Evolutionary conservation across 345 rosid genomes (phyloP).

Genomic region (Gossypium mustelinum): DNA sequence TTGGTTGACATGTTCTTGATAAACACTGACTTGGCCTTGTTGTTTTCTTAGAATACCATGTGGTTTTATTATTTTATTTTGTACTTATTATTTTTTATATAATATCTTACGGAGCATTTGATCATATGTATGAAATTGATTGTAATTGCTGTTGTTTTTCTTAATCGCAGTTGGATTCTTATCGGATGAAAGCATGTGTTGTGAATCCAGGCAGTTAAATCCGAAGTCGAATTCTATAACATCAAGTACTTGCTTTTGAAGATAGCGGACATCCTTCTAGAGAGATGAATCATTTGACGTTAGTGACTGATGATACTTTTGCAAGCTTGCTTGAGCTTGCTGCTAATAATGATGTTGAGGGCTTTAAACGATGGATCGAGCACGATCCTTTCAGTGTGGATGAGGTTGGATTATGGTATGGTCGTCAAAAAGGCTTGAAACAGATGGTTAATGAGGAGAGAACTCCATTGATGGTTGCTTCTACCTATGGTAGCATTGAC

Average conservation of each 20-base stretch:
- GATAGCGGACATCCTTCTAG: conserved; percentile 26
- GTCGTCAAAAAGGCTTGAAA: conserved; percentile 77
- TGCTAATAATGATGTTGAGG: conserved; percentile 73
- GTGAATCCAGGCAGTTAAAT: conserved; percentile 46
- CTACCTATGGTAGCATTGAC: conserved; percentile 83
- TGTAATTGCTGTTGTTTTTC: conserved; percentile 14
- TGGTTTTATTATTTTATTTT: neutral
- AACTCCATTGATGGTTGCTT: conserved; percentile 93
- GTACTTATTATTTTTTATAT: neutral
- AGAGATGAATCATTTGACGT: conserved; percentile 71
- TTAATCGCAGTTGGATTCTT: conserved; percentile 28
- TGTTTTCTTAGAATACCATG: conserved; percentile 1
- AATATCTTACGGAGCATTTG: conserved; percentile 4
- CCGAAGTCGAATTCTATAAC: conserved; percentile 20
- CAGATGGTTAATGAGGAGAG: conserved; percentile 76
- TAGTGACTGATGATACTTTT: conserved; percentile 77
- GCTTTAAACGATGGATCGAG: conserved; percentile 50
- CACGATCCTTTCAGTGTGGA: conserved; percentile 59
- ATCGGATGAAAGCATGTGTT: conserved; percentile 53
- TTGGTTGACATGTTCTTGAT: neutral
- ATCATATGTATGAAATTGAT: neutral
- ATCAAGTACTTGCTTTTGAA: conserved; percentile 22
- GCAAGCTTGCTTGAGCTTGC: conserved; percentile 93
- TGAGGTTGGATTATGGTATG: conserved; percentile 87
- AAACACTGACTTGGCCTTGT: neutral